Evolutionary conservation across 1,284 basidiomycete species (phyloP).

Genomic region (Mrakiaceae sp.): DNA sequence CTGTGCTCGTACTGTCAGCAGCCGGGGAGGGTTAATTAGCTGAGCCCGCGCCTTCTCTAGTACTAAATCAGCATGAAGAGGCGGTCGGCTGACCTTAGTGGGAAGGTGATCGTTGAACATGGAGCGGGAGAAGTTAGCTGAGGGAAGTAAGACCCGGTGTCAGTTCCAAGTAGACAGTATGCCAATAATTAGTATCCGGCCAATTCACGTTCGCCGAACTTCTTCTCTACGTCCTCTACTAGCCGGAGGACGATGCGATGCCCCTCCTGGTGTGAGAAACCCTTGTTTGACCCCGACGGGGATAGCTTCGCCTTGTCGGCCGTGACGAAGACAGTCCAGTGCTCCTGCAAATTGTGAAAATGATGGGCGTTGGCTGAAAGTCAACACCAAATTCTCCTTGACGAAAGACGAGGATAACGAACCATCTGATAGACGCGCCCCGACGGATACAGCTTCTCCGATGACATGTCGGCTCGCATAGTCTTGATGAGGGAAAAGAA

Average conservation of each 20-base stretch:
- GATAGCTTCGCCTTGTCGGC: constrained; percentile 16
- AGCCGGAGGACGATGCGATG: constrained; percentile 37
- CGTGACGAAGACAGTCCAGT: constrained; percentile 34
- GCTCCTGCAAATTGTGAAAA: constrained; percentile 28
- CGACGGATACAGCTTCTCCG: constrained; percentile 37
- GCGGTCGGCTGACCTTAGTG: constrained; percentile 6
- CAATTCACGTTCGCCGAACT: constrained; percentile 40
- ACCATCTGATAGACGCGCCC: constrained; percentile 31
- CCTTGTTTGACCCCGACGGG: background rate
- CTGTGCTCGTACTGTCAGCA: constrained; percentile 9
- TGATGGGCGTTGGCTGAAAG: background rate
- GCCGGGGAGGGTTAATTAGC: background rate
- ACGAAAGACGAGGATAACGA: constrained; percentile 9
- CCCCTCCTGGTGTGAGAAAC: constrained; percentile 26
- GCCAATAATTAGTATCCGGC: background rate
- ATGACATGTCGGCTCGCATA: constrained; percentile 37
- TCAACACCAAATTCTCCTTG: background rate
- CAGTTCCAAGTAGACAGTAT: background rate
- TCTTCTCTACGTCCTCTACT: constrained; percentile 38
- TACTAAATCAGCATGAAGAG: background rate
- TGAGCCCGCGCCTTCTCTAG: background rate
- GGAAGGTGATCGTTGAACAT: constrained; percentile 36
- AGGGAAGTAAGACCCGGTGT: background rate
- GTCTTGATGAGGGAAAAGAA: constrained; percentile 36
- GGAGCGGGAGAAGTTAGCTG: constrained; percentile 29